Base-by-base conservation (phyloP, 192 early-diverging fungal species). In the Spizellomyces punctatus region DNA sequence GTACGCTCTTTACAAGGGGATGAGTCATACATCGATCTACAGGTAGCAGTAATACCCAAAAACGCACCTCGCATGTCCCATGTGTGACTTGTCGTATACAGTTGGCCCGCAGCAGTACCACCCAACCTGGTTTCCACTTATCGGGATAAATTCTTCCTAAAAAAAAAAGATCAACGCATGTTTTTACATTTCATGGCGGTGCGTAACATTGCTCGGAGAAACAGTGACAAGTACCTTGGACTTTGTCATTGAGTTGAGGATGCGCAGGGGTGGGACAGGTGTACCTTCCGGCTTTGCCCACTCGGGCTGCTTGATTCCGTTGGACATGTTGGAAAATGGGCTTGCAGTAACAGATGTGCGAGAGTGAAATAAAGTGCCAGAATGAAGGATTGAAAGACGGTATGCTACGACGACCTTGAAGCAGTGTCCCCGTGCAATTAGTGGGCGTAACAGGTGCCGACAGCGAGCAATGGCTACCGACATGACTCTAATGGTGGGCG, bases 71-170 rank as follows among this genome's bases (percentile, higher is more conserved):
- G 97, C 97, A 72, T 99, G 97, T 41, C 98, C 98, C 77, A 99
- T 87, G 76, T 99, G 98, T 6, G 95, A 89, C 6, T 91, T 86
- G 74, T 95, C 94, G 74, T 99, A 99, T 21, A 99, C 98, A 5
- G 98, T 99, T 10, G 98, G 98, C 22, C 98, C 98, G 83, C 98
- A 99, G 69, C 85, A 91, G 78, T 99, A 99, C 97, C 97, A 99
- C 73, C 87, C 89, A 6, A 99, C 94, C 49, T 79, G 80, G 77
- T 92, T 92, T 19, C 91, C 92, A 6, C 88, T 75, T 47, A 79
- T 84, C 4, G 97, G 97, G 45, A 95, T 83, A 74, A 99, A 99
- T 17, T 93, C 92, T 8, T 94, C 92, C 92, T 94, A 80, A 43
- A 27, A 46, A 6, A n/a, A n/a, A 3, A 3, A 46, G 21, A 46